These are phyloP conservation scores for Oehlia diaphana DNA, from an alignment of 192 early-diverging fungal genomes.

Conservation along the genomic window DNA sequence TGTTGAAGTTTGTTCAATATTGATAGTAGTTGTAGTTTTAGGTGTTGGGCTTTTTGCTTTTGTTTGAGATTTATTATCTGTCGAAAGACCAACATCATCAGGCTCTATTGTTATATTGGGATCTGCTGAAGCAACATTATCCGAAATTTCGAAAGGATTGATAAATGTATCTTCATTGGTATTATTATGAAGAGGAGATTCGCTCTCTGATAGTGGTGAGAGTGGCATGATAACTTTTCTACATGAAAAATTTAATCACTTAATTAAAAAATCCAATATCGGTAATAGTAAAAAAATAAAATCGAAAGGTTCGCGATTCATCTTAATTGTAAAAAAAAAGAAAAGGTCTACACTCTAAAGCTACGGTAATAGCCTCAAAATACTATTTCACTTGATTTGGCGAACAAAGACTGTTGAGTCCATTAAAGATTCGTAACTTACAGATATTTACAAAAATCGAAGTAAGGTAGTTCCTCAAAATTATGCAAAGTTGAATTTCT, in stretches of 20 bases:
- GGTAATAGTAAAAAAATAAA: no score
- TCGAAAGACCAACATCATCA: conserved; percentile 13
- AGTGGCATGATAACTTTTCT: neutral
- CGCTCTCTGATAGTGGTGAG: neutral
- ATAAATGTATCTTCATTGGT: conserved; percentile 6
- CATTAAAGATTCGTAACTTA: neutral
- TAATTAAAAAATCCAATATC: no score
- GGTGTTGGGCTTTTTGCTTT: neutral
- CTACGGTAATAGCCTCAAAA: no score
- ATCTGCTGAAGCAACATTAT: neutral
- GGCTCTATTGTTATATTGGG: conserved; percentile 2
- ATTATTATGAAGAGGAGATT: conserved; percentile 9
- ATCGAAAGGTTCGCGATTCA: no score
- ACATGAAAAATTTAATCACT: neutral
- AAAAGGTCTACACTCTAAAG: no score
- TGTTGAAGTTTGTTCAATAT: neutral
- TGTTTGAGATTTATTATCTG: neutral
- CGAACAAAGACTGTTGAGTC: no score
- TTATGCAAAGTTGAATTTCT: neutral
- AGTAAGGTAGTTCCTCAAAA: neutral
- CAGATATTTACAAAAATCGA: neutral
- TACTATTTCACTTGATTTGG: no score
- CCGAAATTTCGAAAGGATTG: conserved; percentile 27
- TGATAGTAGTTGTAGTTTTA: neutral
- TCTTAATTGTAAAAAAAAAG: no score